phyloP scores from a whole-genome alignment of 352 stramenopile species.

The Pythium brachiatum region DNA sequence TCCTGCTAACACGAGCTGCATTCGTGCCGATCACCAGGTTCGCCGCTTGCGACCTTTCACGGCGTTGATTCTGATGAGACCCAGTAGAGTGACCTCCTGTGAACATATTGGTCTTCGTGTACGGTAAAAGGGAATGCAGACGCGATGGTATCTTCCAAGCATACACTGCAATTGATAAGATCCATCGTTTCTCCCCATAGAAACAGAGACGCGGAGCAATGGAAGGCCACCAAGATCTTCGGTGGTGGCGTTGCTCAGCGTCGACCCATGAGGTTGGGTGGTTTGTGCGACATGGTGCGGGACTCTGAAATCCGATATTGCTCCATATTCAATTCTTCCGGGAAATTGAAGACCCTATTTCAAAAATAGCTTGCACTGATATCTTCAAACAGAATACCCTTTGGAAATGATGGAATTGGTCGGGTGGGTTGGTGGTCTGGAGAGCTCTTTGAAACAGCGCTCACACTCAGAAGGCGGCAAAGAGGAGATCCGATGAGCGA shows the following conservation, averaged over 20 bases:
- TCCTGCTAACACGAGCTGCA: conserved; percentile 12
- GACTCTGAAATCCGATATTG: conserved; percentile 1
- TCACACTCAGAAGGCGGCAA: conserved; percentile 16
- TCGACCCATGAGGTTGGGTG: conserved; percentile 1
- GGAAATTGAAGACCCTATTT: background rate
- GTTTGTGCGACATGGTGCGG: conserved; percentile 31
- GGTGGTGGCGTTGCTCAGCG: background rate
- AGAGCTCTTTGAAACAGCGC: conserved; percentile 22
- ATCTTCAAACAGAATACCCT: background rate
- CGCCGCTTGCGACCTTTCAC: conserved; percentile 1
- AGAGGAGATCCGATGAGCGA: conserved; percentile 21
- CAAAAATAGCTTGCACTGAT: background rate
- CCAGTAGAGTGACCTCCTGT: background rate
- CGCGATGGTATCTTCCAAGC: background rate
- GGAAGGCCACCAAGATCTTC: background rate
- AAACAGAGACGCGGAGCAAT: background rate
- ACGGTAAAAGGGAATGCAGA: background rate
- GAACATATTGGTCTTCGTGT: too few relatives aligned
- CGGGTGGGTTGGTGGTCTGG: conserved; percentile 13
- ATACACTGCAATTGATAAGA: too few relatives aligned
- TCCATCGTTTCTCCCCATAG: too few relatives aligned
- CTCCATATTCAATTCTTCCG: background rate
- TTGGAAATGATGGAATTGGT: conserved; percentile 21
- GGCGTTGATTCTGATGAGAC: background rate
- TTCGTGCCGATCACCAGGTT: background rate